Conservation (phyloP, 2,329 filamentous ascomycete genomes). For the Exophiala phaeomuriformis region DNA sequence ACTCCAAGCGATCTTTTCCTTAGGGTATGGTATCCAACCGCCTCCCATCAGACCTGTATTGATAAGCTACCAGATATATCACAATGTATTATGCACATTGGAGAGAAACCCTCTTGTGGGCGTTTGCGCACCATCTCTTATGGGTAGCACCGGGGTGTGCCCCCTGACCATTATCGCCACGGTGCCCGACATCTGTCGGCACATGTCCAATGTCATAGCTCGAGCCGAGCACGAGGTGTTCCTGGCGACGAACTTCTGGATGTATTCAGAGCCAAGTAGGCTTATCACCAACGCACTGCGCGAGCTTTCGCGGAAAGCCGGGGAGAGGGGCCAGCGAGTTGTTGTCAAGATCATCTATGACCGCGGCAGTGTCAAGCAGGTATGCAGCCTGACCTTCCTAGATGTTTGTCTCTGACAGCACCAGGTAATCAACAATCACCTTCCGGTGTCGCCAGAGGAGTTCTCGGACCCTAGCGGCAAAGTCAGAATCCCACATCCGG, state of each 20-base stretch:
- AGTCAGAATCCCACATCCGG: constrained; percentile 53
- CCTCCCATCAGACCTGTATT: background rate
- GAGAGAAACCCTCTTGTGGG: constrained; percentile 38
- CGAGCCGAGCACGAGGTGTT: constrained; percentile 66
- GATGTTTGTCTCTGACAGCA: background rate
- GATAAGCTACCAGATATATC: constrained; percentile 47
- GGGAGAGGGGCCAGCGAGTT: constrained; percentile 49
- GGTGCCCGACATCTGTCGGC: constrained; percentile 63
- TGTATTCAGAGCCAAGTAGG: constrained; percentile 58
- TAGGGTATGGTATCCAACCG: constrained; percentile 36
- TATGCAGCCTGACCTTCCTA: constrained; percentile 16
- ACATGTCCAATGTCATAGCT: constrained; percentile 70
- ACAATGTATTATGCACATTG: constrained; percentile 50
- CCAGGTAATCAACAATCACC: constrained; percentile 52
- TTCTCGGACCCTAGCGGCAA: constrained; percentile 47
- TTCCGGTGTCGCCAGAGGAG: constrained; percentile 50
- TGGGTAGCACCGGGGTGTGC: constrained; percentile 55
- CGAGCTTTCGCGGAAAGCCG: constrained; percentile 61
- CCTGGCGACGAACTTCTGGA: constrained; percentile 70
- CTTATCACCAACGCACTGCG: constrained; percentile 61
- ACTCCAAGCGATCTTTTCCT: constrained; percentile 62
- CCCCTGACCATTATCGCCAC: constrained; percentile 63
- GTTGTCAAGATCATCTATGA: constrained; percentile 72
- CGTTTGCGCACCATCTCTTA: constrained; percentile 52
- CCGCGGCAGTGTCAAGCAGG: constrained; percentile 57